Percentiles rank a stretch among this genome's conserved stretches.
These are phyloP conservation scores for Aphanomyces euteiches DNA, from an alignment of 352 stramenopile genomes.

Conservation along the genomic window DNA sequence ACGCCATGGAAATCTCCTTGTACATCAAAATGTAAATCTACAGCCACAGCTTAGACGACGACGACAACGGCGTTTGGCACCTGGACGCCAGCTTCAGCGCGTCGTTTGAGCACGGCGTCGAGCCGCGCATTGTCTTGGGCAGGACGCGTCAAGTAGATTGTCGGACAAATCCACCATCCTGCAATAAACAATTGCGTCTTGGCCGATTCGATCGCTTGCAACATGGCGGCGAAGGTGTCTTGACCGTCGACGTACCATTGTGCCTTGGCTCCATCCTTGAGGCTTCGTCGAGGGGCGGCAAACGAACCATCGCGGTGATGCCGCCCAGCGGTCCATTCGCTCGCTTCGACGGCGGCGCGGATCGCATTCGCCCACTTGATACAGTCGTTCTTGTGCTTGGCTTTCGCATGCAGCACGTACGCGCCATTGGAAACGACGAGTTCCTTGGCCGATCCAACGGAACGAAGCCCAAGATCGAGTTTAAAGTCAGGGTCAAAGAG, in stretches of 20 bases:
- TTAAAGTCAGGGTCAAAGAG: conserved; percentile 80
- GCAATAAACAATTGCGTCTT: conserved; percentile 88
- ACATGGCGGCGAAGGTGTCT: conserved; percentile 70
- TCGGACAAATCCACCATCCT: conserved; percentile 87
- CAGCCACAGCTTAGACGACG: not conserved
- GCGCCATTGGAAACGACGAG: conserved; percentile 77
- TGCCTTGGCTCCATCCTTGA: conserved; percentile 57
- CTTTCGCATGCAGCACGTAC: conserved; percentile 81
- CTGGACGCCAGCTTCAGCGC: conserved; percentile 74
- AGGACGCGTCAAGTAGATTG: conserved; percentile 73
- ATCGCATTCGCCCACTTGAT: conserved; percentile 84
- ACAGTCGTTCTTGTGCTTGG: conserved; percentile 72
- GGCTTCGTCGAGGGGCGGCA: conserved; percentile 61
- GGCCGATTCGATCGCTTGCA: conserved; percentile 53
- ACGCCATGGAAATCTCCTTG: conserved; percentile 79
- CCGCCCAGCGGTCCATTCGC: conserved; percentile 57
- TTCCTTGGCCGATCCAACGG: conserved; percentile 69
- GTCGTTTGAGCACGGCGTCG: conserved; percentile 60
- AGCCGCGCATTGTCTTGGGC: conserved; percentile 55
- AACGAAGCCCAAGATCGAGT: conserved; percentile 73
- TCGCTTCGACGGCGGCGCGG: conserved; percentile 58
- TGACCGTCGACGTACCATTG: conserved; percentile 81
- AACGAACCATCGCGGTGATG: conserved; percentile 77
- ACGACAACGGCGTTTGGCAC: conserved; percentile 10
- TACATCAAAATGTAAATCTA: conserved; percentile 90